Evolutionary conservation across 2,329 filamentous ascomycete species (phyloP).

Genomic region (Xylaria sp.): DNA sequence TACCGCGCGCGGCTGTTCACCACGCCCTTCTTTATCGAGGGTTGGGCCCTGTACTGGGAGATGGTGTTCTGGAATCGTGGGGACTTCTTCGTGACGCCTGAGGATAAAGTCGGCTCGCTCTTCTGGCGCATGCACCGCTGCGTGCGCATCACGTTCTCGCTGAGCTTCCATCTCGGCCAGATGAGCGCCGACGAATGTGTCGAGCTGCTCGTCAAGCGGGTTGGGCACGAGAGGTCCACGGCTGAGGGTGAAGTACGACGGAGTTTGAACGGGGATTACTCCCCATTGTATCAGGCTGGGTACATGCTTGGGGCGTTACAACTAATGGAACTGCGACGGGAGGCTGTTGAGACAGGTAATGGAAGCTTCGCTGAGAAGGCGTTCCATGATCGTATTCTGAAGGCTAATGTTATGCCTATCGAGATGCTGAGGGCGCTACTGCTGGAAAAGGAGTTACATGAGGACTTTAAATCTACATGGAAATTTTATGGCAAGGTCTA

Average conservation of each 20-base stretch:
- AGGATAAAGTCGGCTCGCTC: conserved; percentile 61
- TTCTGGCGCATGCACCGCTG: conserved; percentile 70
- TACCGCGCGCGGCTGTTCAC: conserved; percentile 56
- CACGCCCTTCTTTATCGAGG: conserved; percentile 65
- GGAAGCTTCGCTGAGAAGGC: conserved; percentile 53
- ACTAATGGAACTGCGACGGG: conserved; percentile 55
- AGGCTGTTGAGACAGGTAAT: conserved; percentile 47
- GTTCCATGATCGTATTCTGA: conserved; percentile 61
- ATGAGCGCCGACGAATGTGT: conserved; percentile 61
- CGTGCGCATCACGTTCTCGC: conserved; percentile 62
- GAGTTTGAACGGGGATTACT: conserved; percentile 61
- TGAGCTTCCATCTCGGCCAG: conserved; percentile 62
- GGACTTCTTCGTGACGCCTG: conserved; percentile 55
- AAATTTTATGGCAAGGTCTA: conserved; percentile 50
- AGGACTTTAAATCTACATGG: conserved; percentile 55
- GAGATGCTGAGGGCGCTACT: conserved; percentile 59
- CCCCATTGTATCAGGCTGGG: conserved; percentile 63
- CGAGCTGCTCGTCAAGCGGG: conserved; percentile 59
- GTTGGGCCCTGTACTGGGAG: conserved; percentile 69
- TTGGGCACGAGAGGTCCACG: conserved; percentile 63
- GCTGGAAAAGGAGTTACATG: conserved; percentile 46
- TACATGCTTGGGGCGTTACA: conserved; percentile 67
- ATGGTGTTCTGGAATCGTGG: conserved; percentile 60
- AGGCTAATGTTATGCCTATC: conserved; percentile 58
- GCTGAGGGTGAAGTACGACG: conserved; percentile 66